Base-by-base conservation (phyloP, 805 yeast species). In the Candida anglica region DNA sequence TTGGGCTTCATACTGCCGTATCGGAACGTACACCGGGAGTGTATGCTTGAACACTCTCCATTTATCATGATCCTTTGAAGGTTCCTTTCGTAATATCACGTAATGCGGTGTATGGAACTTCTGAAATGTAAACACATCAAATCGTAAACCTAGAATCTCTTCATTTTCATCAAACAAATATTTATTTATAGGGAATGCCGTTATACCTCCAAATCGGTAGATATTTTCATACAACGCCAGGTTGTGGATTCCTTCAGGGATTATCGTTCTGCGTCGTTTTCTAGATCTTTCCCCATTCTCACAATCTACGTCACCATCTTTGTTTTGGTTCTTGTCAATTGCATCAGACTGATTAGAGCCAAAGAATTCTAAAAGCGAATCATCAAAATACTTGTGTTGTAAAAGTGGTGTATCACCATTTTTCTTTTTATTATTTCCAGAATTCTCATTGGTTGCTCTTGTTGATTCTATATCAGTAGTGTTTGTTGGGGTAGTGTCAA, bases 181-280 rank as follows among this genome's bases (percentile, higher is more conserved):
- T 36, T 58, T 59, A 41, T 70, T 71, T 27, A 75, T 58, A 0
- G 77, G 75, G 35, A 75, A 75, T 0, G 71, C 70, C 0, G 80
- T 74, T 19, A 71, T 46, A 2, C 79, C 79, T 5, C 65, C 71
- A 37, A 74, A 45, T 33, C 81, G 46, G 36, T 59, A 63, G 14
- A 73, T 52, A 41, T 73, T 74, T 39, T 75, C 81, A 28, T 60
- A 45, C 28, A 64, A 17, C 8, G 34, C 33, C 25, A 36, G 16
- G n/a, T n/a, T n/a, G n/a, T n/a, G n/a, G n/a, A n/a, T n/a, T n/a
- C n/a, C n/a, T n/a, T n/a, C n/a, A n/a, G n/a, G n/a, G n/a, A n/a
- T n/a, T n/a, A n/a, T n/a, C n/a, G n/a, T n/a, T n/a, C n/a, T n/a
- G n/a, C n/a, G n/a, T 29, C 19, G 34, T 40, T 6, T 15, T n/a